These are phyloP conservation scores for Oryza officinalis DNA, from an alignment of 176 grass and related monocot genomes.

Conservation along the genomic window DNA sequence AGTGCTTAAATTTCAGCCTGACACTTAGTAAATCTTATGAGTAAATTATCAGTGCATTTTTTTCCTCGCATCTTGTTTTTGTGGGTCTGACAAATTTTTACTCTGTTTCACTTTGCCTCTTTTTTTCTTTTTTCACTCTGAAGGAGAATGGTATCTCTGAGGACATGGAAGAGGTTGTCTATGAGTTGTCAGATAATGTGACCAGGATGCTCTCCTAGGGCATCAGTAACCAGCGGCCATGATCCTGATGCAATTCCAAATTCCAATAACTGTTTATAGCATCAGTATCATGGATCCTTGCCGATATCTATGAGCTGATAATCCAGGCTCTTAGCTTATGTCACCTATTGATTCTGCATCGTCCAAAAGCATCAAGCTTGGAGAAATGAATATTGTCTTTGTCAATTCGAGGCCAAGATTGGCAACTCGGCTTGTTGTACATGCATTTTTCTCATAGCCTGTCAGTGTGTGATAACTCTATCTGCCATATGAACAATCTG, in stretches of 20 bases:
- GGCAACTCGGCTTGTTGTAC: neutral
- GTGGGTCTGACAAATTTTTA: neutral
- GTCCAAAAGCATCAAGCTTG: neutral
- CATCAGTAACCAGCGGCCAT: neutral
- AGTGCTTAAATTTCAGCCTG: neutral
- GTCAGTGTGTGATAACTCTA: neutral
- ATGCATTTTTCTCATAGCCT: neutral
- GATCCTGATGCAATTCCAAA: neutral
- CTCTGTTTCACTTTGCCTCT: conserved; percentile 3
- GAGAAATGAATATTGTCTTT: neutral
- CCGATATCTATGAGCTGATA: neutral
- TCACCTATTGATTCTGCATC: neutral
- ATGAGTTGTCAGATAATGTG: conserved; percentile 47
- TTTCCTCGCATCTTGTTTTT: neutral
- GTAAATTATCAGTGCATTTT: neutral
- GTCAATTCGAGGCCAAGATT: neutral
- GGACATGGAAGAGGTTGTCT: conserved; percentile 44
- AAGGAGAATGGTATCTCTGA: conserved; percentile 51
- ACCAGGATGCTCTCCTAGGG: conserved; percentile 24
- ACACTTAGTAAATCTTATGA: neutral
- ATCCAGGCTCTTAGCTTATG: neutral
- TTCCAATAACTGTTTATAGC: neutral
- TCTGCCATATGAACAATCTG: too few relatives aligned
- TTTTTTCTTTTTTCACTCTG: neutral
- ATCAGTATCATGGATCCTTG: neutral